Percentiles rank a stretch among this genome's conserved stretches.
phyloP scores from a whole-genome alignment of 768 basidiomycete genomes.

The Termitomyces bulborhizus region DNA sequence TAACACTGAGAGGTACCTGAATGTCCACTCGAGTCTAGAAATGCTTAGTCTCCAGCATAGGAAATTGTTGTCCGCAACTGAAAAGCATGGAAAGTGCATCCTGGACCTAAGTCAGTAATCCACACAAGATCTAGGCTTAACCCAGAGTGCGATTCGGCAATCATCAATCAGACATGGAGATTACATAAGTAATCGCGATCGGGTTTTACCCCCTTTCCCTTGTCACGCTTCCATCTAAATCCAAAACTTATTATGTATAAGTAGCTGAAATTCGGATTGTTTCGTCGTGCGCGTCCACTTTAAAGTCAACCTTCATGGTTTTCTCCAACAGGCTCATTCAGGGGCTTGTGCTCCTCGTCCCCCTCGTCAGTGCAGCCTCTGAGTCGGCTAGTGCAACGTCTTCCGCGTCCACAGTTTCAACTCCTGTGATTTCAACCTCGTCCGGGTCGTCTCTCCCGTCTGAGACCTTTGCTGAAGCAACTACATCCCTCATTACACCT shows the following conservation, averaged over 20 bases:
- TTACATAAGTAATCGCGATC: conserved; percentile 1
- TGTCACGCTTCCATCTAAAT: background rate
- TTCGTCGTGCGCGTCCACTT: background rate
- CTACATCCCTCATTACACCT: background rate
- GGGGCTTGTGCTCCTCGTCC: conserved; percentile 11
- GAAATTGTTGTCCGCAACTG: background rate
- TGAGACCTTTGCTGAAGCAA: background rate
- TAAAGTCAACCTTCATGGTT: conserved; percentile 6
- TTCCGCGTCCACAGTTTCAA: background rate
- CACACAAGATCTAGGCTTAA: too few relatives aligned
- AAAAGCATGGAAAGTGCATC: too few relatives aligned
- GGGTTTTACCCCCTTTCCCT: background rate
- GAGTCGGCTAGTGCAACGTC: background rate
- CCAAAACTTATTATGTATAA: background rate
- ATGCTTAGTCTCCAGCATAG: background rate
- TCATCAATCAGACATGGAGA: background rate
- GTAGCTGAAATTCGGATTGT: background rate
- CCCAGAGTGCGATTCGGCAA: background rate
- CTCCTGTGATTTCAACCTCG: conserved; percentile 3
- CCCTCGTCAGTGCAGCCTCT: conserved; percentile 8
- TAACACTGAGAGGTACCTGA: background rate
- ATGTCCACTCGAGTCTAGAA: background rate
- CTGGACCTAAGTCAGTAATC: too few relatives aligned
- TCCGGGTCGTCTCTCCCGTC: background rate
- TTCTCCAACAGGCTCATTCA: conserved; percentile 5